A percentile compares a stretch with the other conserved stretches of the same genome.
Evolutionary conservation across 1,139 yeast species (phyloP).

Genomic region (Blastobotrys ciferrii): DNA sequence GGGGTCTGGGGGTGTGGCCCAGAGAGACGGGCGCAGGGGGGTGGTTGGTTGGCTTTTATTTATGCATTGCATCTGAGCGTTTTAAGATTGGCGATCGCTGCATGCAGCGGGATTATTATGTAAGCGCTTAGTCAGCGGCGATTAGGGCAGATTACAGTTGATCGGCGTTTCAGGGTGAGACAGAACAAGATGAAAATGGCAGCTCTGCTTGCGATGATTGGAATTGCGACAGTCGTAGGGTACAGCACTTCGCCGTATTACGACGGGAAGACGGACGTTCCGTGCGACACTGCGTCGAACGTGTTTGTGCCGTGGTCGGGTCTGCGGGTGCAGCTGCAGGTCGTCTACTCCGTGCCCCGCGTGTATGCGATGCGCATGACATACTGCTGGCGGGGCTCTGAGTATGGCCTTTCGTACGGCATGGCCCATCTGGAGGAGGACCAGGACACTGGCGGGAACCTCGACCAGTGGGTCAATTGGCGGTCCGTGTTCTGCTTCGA

Average conservation of each 20-base stretch:
- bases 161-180: no score
- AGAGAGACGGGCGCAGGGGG: no score
- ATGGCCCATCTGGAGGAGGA: constrained; percentile 1
- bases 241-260: constrained; percentile 23
- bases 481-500: constrained; percentile 21
- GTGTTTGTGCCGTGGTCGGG: constrained; percentile 29
- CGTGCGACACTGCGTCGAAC: constrained; percentile 27
- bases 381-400: constrained; percentile 23
- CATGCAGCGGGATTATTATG: no score
- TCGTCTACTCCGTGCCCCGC: background rate
- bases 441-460: no score
- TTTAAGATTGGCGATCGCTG: no score
- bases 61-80: no score
- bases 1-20: no score
- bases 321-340: constrained; percentile 24
- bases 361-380: constrained; percentile 18
- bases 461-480: constrained; percentile 23
- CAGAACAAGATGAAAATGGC: no score
- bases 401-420: constrained; percentile 19
- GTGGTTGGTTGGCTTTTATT: no score
- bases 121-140: no score
- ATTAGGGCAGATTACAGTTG: no score
- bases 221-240: background rate
- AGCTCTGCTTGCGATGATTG: background rate
- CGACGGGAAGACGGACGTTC: constrained; percentile 19